Base-by-base conservation (phyloP, 192 early-diverging fungal genomes). In the Coemansia interrupta region DNA sequence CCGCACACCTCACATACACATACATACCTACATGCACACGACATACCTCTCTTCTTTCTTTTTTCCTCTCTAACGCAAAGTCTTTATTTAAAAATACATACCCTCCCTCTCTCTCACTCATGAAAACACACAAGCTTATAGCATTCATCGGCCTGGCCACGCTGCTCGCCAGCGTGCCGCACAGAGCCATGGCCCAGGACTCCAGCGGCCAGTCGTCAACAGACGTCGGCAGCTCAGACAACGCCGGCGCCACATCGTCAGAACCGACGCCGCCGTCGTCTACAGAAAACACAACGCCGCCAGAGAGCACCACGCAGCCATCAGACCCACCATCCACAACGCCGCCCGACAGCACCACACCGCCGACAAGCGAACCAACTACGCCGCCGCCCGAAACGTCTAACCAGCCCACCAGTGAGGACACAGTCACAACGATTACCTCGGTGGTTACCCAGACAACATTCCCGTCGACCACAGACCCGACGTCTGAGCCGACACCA, bases 391-490 rank as follows among this genome's bases (percentile, higher is more conserved):
- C 53, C 4, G 7, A 53, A 7, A 38, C 12, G 6, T 18, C 43
- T 12, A 10, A 32, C 14, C 39, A 32, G 38, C 2, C 53, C 1
- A 40, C 30, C n/a, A 41, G 11, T 22, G 53, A 54, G 41, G 53
- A 41, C 53, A 42, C 53, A 38, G 30, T 40, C 9, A 54, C 36
- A 23, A 54, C 36, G 15, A 54, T 40, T 20, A 38, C 53, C 20
- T 54, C 53, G 19, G 19, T 40, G 13, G 38, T 40, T 8, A 54
- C 30, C 19, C 18, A 17, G 36, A 38, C 53, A 19, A 22, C 53
- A 8, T 49, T 49, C n/a, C 47, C 15, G 43, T n/a, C 15, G 15
- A 44, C n/a, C n/a, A 1, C 43, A n/a, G 9, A 26, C 7, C 9
- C 32, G 32, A 36, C 32, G 32, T 36, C 32, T 5, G 32, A 36